Conservation (phyloP, 192 early-diverging fungal species). For the Gamsiella multidivaricata region DNA sequence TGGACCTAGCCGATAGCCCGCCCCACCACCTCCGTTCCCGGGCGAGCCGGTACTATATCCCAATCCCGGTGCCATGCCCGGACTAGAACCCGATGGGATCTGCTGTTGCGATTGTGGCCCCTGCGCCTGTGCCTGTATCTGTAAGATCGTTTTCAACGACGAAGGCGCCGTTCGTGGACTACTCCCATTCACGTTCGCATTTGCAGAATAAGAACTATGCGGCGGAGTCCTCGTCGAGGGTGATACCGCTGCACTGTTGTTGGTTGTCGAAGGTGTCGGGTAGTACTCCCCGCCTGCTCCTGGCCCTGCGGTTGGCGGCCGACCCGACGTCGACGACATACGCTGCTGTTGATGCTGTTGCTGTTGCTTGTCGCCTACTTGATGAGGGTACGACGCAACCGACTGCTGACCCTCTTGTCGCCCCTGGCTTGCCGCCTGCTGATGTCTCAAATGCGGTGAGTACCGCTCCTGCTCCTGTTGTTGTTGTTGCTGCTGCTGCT, state of each 20-base stretch:
- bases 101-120: not conserved
- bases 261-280: slow-evolving; percentile 5
- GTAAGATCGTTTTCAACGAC: not conserved
- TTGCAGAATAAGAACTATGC: not conserved
- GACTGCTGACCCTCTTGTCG: not conserved
- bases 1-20: too few relatives aligned
- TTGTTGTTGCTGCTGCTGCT: slow-evolving; percentile 12
- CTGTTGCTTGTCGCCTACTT: not conserved
- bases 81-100: too few relatives aligned
- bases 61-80: too few relatives aligned
- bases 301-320: too few relatives aligned
- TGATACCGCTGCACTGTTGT: slow-evolving; percentile 2
- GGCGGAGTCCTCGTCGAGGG: slow-evolving; percentile 22
- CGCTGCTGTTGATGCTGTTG: too few relatives aligned
- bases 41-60: too few relatives aligned
- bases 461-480: slow-evolving; percentile 9
- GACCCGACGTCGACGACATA: not conserved
- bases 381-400: slow-evolving; percentile 1
- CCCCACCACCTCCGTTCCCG: too few relatives aligned
- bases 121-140: slow-evolving; percentile 10
- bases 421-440: too few relatives aligned
- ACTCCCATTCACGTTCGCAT: too few relatives aligned
- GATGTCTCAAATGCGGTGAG: not conserved
- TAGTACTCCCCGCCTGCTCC: slow-evolving; percentile 14
- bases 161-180: slow-evolving; percentile 11